Conservation (phyloP, 1,284 basidiomycete species). For the Ustilago bromivora region DNA sequence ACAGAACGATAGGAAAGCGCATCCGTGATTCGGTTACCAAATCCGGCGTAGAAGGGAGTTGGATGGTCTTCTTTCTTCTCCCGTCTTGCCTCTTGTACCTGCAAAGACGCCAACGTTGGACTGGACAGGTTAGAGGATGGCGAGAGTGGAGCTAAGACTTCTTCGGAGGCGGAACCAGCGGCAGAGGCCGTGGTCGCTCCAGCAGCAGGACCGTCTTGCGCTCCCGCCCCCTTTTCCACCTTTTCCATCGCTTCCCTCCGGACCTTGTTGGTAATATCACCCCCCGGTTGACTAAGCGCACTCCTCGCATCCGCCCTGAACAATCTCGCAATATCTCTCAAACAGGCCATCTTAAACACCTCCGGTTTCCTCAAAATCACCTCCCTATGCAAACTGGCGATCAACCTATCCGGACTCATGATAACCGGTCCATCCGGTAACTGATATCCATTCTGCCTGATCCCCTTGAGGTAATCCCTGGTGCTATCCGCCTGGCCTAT, state of each 20-base stretch:
- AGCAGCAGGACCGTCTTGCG: slow-evolving; percentile 13
- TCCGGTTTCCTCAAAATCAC: slow-evolving; percentile 85
- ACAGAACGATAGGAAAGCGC: slow-evolving; percentile 96
- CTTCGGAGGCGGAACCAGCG: neutral
- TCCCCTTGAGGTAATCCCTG: slow-evolving; percentile 91
- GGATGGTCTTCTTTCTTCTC: slow-evolving; percentile 62
- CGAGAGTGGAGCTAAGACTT: neutral
- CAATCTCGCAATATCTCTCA: slow-evolving; percentile 92
- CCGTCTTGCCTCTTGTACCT: neutral
- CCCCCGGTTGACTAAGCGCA: slow-evolving; percentile 25
- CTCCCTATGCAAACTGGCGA: slow-evolving; percentile 88
- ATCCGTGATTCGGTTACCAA: slow-evolving; percentile 98
- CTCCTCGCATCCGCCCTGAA: slow-evolving; percentile 76
- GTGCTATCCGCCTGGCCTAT: slow-evolving; percentile 99
- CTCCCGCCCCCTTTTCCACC: slow-evolving; percentile 18
- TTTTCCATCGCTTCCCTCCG: slow-evolving; percentile 12
- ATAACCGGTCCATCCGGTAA: slow-evolving; percentile 98
- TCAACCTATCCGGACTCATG: slow-evolving; percentile 96
- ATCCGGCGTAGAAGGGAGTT: slow-evolving; percentile 92
- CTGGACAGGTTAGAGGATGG: slow-evolving; percentile 21
- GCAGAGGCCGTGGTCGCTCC: slow-evolving; percentile 38
- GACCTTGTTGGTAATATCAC: slow-evolving; percentile 19
- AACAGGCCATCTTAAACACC: slow-evolving; percentile 99
- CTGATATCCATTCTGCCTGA: slow-evolving; percentile 94
- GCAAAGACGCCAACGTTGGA: slow-evolving; percentile 9